Conservation (phyloP, 768 basidiomycete genomes). For the Macrocybe gigantea region DNA sequence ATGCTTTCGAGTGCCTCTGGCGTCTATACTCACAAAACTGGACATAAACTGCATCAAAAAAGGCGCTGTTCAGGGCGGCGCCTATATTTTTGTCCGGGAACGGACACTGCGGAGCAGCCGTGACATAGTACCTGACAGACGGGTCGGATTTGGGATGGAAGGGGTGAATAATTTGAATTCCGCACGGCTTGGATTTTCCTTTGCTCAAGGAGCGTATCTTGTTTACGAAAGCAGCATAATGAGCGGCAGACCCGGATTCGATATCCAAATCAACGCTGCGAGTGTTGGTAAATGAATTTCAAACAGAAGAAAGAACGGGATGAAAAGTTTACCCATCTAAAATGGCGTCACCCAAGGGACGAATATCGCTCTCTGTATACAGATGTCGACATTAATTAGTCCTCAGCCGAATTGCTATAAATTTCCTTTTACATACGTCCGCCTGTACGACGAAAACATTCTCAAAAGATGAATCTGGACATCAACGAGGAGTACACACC, state of each 20-base stretch:
- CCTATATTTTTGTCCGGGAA: constrained; percentile 64
- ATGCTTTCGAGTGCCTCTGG: not conserved
- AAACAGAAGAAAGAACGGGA: not conserved
- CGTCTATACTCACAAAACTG: constrained; percentile 47
- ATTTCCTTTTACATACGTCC: constrained; percentile 19
- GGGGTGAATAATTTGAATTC: not conserved
- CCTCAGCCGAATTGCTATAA: not conserved
- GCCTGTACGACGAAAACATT: constrained; percentile 11
- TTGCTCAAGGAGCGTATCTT: constrained; percentile 43
- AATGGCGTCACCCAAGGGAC: constrained; percentile 64
- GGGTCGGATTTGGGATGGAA: not conserved
- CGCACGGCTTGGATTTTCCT: constrained; percentile 44
- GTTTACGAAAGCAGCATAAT: constrained; percentile 49
- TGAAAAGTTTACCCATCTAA: constrained; percentile 54
- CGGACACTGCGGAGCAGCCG: constrained; percentile 59
- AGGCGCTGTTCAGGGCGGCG: constrained; percentile 50
- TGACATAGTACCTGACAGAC: constrained; percentile 51
- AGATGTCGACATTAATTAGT: not conserved
- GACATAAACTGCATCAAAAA: constrained; percentile 68
- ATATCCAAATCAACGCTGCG: constrained; percentile 65
- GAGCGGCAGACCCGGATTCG: constrained; percentile 49
- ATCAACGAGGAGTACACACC: constrained; percentile 25
- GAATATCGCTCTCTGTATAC: constrained; percentile 28
- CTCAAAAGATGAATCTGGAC: not conserved
- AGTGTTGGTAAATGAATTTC: not conserved